Evolutionary conservation across 257 asterid species (phyloP), one percentile per base, ranked within the genome.

Genomic region (Solanum clarkiae): DNA sequence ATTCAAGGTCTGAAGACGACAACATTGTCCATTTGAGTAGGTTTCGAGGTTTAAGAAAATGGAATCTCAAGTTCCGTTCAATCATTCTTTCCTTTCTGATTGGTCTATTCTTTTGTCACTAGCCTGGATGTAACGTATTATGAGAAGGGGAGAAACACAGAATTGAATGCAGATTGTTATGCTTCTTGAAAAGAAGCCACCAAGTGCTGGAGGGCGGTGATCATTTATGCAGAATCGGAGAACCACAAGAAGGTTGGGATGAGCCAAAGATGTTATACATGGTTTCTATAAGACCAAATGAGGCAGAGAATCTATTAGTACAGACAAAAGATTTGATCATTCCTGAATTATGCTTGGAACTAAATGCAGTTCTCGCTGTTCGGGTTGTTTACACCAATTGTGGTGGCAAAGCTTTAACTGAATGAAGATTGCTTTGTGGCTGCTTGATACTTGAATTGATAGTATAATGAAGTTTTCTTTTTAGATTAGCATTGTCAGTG

Each of bases 31-130:
- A 53, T 72, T 85, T 77, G 88, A 92, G 77, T 90, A 71, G 90
- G 87, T 77, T 82, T 83, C 84, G 65, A 88, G 92, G 88, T 86
- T 65, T 80, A 86, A 74, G 86, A 82, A 71, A 85, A 87, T 84
- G 88, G 84, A 77, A 51, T 88, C 85, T 82, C 86, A 80, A 70
- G 47, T 80, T 68, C 70, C 81, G 83, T 87, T 26, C 36, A 66
- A 66, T 56, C 74, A 63, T 53, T 88, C 82, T 75, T 44, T 80
- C 72, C 84, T 85, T 79, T 71, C 84, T 84, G 87, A 17, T 86
- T 65, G 68, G 54, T 55, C 85, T 79, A 77, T 91, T 86, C 89
- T 86, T 84, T 89, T 65, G 87, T 87, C 85, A 84, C 71, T 80
- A 40, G 44, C 82, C 75, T 32, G 71, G 87, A 86, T 86, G 89